phyloP scores from a whole-genome alignment of 371 early-diverging fungal species.

The Choanephora cucurbitarum region DNA sequence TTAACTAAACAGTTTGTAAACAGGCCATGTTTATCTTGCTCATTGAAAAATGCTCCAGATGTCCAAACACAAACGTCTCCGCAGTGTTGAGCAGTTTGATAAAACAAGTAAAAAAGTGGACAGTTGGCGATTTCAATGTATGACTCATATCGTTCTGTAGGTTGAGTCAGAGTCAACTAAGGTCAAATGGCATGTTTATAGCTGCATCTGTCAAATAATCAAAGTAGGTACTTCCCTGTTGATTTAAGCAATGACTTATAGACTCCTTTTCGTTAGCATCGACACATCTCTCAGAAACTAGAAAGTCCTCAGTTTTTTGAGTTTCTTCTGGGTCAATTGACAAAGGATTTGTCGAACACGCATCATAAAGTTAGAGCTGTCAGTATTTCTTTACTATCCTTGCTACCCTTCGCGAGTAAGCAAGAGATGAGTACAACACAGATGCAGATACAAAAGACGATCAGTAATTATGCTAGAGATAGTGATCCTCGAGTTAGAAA shows the following conservation, averaged over 20 bases:
- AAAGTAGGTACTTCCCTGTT: conserved; percentile 30
- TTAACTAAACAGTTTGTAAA: not conserved
- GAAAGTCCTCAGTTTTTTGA: conserved; percentile 25
- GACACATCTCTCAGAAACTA: conserved; percentile 25
- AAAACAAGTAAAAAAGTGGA: conserved; percentile 12
- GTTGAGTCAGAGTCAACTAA: conserved; percentile 48
- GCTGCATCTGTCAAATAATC: conserved; percentile 40
- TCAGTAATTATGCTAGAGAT: conserved; percentile 57
- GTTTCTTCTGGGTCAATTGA: conserved; percentile 33
- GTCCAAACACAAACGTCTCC: conserved; percentile 25
- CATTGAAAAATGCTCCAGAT: conserved; percentile 23
- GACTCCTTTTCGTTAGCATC: conserved; percentile 15
- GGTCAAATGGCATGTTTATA: conserved; percentile 48
- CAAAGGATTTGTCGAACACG: conserved; percentile 45
- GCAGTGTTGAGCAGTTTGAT: conserved; percentile 18
- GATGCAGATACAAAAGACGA: conserved; percentile 47
- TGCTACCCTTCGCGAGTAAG: conserved; percentile 38
- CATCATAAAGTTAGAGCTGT: conserved; percentile 56
- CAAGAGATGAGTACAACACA: conserved; percentile 19
- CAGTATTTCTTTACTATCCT: conserved; percentile 46
- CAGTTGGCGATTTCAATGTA: not conserved
- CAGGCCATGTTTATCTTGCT: conserved; percentile 31
- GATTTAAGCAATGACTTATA: not conserved
- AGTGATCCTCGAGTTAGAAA: conserved; percentile 59
- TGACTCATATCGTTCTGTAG: conserved; percentile 18